Evolutionary conservation across 2,329 filamentous ascomycete genomes (phyloP).

Genomic region (Cordyceps javanica): DNA sequence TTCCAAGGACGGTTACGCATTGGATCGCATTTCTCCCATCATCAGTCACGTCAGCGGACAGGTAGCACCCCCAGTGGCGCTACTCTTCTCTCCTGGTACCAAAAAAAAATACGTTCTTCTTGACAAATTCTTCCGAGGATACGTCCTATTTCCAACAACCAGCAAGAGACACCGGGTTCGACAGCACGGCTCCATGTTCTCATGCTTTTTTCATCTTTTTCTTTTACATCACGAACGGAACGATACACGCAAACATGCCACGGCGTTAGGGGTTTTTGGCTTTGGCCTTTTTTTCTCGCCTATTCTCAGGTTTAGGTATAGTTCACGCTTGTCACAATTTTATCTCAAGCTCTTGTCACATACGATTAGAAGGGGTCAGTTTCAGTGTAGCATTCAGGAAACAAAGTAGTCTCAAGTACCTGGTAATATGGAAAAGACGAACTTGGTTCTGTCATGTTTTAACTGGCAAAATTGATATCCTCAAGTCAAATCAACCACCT

Average conservation of each 20-base stretch:
- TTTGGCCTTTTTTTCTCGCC: background rate
- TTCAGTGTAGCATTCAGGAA: background rate
- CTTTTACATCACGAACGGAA: slow-evolving; percentile 5
- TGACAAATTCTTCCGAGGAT: background rate
- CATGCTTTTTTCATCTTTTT: background rate
- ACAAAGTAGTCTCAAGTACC: background rate
- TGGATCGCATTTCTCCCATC: background rate
- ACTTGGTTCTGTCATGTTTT: background rate
- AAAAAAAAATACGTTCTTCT: background rate
- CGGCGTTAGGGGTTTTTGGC: slow-evolving; percentile 1
- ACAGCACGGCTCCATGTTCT: slow-evolving; percentile 7
- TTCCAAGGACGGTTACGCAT: background rate
- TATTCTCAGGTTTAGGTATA: background rate
- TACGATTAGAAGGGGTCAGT: background rate
- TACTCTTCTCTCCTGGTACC: background rate
- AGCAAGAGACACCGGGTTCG: background rate
- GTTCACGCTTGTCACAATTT: background rate
- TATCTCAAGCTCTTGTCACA: background rate
- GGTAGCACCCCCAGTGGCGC: background rate
- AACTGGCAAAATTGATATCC: background rate
- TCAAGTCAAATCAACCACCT: too few species aligned
- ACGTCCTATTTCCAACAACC: background rate
- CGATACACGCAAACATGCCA: slow-evolving; percentile 8
- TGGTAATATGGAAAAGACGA: background rate
- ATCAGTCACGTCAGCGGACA: background rate